Evolutionary conservation across 2,329 filamentous ascomycete genomes (phyloP).

Genomic region (Diaporthe sp.): DNA sequence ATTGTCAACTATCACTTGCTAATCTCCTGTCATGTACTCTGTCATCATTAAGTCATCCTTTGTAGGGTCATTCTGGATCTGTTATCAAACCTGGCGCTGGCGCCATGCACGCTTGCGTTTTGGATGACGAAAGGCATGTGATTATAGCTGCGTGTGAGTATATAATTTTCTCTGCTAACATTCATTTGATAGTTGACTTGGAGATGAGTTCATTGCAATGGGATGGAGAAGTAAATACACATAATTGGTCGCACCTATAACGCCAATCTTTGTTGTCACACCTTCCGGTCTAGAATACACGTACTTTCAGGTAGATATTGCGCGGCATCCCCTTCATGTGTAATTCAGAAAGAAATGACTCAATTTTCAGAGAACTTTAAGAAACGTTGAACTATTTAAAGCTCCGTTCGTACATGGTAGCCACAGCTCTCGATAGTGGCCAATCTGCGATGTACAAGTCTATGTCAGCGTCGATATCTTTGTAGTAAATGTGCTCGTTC

Average conservation of each 20-base stretch:
- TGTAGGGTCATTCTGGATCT: neutral
- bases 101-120: neutral
- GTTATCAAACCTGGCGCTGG: neutral
- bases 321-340: neutral
- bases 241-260: neutral
- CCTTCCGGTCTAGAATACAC: too few relatives aligned
- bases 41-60: neutral
- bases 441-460: neutral
- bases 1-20: neutral
- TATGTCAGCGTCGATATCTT: neutral
- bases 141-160: neutral
- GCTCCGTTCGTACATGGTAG: conserved; percentile 20
- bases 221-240: neutral
- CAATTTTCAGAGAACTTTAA: neutral
- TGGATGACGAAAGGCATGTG: neutral
- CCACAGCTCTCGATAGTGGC: conserved; percentile 14
- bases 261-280: neutral
- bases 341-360: neutral
- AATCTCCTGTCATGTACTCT: neutral
- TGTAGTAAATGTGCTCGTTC: neutral
- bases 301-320: neutral
- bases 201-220: neutral
- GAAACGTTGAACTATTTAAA: neutral
- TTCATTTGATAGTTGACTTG: neutral
- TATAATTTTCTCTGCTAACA: neutral